Conservation (phyloP, 768 basidiomycete species). For the Bullera alba region DNA sequence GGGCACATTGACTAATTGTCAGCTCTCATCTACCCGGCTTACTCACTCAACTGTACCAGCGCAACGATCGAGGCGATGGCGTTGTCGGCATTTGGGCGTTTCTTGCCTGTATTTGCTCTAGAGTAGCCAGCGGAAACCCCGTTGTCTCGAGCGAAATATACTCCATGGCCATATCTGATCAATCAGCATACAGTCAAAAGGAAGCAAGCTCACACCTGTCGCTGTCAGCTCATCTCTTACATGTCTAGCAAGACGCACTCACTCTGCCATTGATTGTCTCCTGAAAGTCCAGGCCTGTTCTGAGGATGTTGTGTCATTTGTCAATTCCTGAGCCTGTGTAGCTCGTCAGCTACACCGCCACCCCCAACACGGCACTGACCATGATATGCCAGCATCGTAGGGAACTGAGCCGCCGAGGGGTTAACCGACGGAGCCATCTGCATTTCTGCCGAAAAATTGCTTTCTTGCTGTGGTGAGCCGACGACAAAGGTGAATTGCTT, state of each 20-base stretch:
- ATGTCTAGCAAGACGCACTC: background rate
- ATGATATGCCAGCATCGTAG: slow-evolving; percentile 27
- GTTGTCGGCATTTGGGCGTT: slow-evolving; percentile 23
- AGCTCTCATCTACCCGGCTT: background rate
- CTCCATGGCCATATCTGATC: slow-evolving; percentile 19
- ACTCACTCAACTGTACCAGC: slow-evolving; percentile 20
- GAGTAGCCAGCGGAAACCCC: slow-evolving; percentile 12
- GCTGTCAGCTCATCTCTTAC: too few relatives aligned
- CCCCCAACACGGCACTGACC: background rate
- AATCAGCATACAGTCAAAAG: slow-evolving; percentile 1
- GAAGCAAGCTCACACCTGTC: too few relatives aligned
- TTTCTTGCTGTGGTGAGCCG: slow-evolving; percentile 25
- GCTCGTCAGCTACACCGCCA: background rate
- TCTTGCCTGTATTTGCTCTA: background rate
- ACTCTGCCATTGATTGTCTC: slow-evolving; percentile 22
- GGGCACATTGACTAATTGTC: slow-evolving; percentile 18
- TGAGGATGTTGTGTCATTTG: slow-evolving; percentile 31
- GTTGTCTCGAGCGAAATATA: slow-evolving; percentile 27
- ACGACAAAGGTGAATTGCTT: slow-evolving; percentile 29
- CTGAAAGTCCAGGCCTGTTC: slow-evolving; percentile 22
- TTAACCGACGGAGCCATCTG: slow-evolving; percentile 8
- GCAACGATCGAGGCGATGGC: slow-evolving; percentile 14
- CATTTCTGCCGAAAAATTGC: slow-evolving; percentile 19
- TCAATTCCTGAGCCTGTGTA: slow-evolving; percentile 17
- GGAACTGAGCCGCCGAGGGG: slow-evolving; percentile 8